phyloP scores from a whole-genome alignment of 495 filamentous ascomycete genomes.

The Penicillium robsamsonii region DNA sequence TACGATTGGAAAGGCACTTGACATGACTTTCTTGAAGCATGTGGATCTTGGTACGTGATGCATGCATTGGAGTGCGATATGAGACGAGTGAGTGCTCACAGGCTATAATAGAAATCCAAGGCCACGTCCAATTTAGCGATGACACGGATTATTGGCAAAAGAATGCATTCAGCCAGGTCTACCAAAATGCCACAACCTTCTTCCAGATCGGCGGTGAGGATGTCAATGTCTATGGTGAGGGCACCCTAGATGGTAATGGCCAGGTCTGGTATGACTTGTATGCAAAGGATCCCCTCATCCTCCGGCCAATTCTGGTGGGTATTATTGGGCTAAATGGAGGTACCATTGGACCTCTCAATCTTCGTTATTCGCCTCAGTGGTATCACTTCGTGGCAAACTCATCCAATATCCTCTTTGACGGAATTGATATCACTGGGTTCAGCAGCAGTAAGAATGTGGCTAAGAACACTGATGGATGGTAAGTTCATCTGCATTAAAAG shows the following conservation, averaged over 20 bases:
- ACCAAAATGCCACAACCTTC: slow-evolving; percentile 67
- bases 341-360: slow-evolving; percentile 58
- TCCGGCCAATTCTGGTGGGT: slow-evolving; percentile 60
- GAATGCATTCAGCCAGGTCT: slow-evolving; percentile 57
- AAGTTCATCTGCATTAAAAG: slow-evolving; percentile 2
- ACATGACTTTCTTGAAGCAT: slow-evolving; percentile 61
- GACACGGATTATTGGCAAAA: slow-evolving; percentile 67
- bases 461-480: slow-evolving; percentile 71
- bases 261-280: slow-evolving; percentile 70
- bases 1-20: slow-evolving; percentile 61
- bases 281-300: slow-evolving; percentile 51
- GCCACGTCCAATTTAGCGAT: slow-evolving; percentile 58
- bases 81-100: slow-evolving; percentile 8
- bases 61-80: background rate
- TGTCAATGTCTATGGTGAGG: slow-evolving; percentile 65
- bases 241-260: slow-evolving; percentile 63
- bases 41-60: slow-evolving; percentile 54
- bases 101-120: slow-evolving; percentile 46
- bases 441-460: slow-evolving; percentile 52
- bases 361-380: slow-evolving; percentile 65
- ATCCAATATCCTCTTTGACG: slow-evolving; percentile 62
- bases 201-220: slow-evolving; percentile 68
- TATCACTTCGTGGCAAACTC: slow-evolving; percentile 69
- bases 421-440: slow-evolving; percentile 60
- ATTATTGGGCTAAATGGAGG: slow-evolving; percentile 63